These are phyloP conservation scores for Pyropia yezoensis DNA, from an alignment of 23 red algal species.

Conservation along the genomic window DNA sequence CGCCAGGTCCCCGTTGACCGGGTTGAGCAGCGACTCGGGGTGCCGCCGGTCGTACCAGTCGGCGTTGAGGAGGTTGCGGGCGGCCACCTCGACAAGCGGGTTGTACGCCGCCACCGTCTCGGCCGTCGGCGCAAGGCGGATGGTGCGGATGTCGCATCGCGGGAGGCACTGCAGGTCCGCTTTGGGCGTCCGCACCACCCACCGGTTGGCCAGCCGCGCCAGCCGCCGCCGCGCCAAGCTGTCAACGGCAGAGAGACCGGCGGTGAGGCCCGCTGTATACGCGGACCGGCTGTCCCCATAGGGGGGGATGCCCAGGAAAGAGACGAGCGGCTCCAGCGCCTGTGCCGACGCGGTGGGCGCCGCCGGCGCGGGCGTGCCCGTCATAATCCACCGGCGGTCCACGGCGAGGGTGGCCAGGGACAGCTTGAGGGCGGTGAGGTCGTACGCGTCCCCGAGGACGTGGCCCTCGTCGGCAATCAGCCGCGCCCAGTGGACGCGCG, in stretches of 20 bases:
- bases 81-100: slow-evolving; percentile 14
- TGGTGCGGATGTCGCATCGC: not conserved
- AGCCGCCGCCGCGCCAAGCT: not conserved
- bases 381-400: slow-evolving; percentile 96
- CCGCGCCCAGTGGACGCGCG: slow-evolving; percentile 74
- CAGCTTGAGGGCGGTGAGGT: slow-evolving; percentile 2
- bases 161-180: slow-evolving; percentile 25
- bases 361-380: slow-evolving; percentile 82
- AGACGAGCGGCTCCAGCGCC: slow-evolving; percentile 60
- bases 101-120: slow-evolving; percentile 25
- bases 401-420: slow-evolving; percentile 22
- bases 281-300: too few species aligned
- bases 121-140: slow-evolving; percentile 3
- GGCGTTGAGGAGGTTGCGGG: slow-evolving; percentile 33
- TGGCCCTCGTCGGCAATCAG: slow-evolving; percentile 94
- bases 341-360: slow-evolving; percentile 36
- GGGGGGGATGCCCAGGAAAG: too few species aligned
- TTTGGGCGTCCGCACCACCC: slow-evolving; percentile 39
- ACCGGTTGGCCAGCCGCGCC: slow-evolving; percentile 7
- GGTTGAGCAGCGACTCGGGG: slow-evolving; percentile 30
- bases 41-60: slow-evolving; percentile 39
- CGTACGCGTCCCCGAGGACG: slow-evolving; percentile 23
- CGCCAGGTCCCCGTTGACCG: slow-evolving; percentile 7
- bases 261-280: too few species aligned
- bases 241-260: not conserved